These are phyloP conservation scores for Aspergillus piperis DNA, from an alignment of 2,329 filamentous ascomycete genomes.

Conservation along the genomic window DNA sequence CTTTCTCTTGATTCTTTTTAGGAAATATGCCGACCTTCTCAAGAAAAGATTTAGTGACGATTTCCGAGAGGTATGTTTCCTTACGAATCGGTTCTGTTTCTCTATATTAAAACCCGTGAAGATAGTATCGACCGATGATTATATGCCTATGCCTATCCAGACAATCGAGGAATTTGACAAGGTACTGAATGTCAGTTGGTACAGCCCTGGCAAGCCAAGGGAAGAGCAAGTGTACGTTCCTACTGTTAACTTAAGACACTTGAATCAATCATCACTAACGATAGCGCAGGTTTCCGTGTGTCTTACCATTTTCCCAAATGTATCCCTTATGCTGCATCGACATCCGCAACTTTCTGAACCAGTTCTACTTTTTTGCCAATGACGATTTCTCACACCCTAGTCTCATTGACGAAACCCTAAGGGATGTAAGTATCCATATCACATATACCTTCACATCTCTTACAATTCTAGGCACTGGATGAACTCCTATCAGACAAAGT, in stretches of 20 bases:
- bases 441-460: constrained; percentile 11
- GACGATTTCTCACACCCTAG: constrained; percentile 91
- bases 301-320: constrained; percentile 98
- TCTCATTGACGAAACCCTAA: constrained; percentile 87
- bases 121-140: constrained; percentile 88
- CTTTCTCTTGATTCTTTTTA: constrained; percentile 84
- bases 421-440: constrained; percentile 57
- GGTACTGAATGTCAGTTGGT: constrained; percentile 95
- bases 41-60: constrained; percentile 92
- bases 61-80: constrained; percentile 73
- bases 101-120: constrained; percentile 26
- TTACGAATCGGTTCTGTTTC: neutral
- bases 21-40: constrained; percentile 88
- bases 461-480: constrained; percentile 70
- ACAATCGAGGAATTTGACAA: constrained; percentile 90
- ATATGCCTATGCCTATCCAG: constrained; percentile 99
- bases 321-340: constrained; percentile 98
- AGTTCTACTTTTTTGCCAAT: constrained; percentile 97
- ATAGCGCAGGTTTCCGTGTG: constrained; percentile 73
- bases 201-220: constrained; percentile 74
- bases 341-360: constrained; percentile 94
- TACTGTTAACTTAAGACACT: neutral
- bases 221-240: constrained; percentile 70
- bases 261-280: constrained; percentile 3
- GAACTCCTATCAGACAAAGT: constrained; percentile 91